Base-by-base conservation (phyloP, 1,284 basidiomycete genomes). In the Fomitopsis betulina region DNA sequence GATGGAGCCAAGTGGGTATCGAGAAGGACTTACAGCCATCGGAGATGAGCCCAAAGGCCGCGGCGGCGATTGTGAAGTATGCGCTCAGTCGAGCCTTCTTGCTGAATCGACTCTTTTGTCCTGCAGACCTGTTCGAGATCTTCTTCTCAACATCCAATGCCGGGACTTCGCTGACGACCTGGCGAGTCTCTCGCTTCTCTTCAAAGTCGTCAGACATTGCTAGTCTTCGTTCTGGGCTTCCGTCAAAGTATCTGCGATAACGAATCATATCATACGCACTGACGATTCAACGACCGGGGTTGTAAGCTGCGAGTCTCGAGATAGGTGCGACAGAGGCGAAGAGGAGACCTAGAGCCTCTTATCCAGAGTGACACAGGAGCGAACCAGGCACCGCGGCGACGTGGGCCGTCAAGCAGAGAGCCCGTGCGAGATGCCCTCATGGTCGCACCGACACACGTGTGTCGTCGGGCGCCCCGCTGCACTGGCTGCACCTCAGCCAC, bases 21-120 rank as follows among this genome's bases (percentile, higher is more conserved):
- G 27, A 45, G 33, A 3, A 40, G 40, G 58, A 76, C 75, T 73
- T 65, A 84, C 84, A 86, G 43, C 88, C 87, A 75, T 90, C 87
- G 57, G 82, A 85, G 61, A 89, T 83, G 45, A 89, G 72, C 43
- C 86, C 87, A 66, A 84, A 85, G 1, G 82, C 86, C 23, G 86
- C 78, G 45, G 85, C 85, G 37, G 78, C 71, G 62, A 87, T 85
- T 15, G 85, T 85, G 67, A 86, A 82, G 68, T 81, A 82, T 21
- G 77, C 73, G 64, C 85, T 86, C 53, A 84, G 67, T 10, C 64
- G 69, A 62, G 83, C 78, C 63, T 71, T 80, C 53, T 55, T 47
- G 25, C 45, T 30, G 1, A 47, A 13, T 10, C 9, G 3, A 21
- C 25, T 47, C 13, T 47, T 25, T 21, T 30, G 13, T n/a, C 21